These are phyloP conservation scores for Ophiostoma australiae DNA, from an alignment of 2,329 filamentous ascomycete species.

Conservation along the genomic window DNA sequence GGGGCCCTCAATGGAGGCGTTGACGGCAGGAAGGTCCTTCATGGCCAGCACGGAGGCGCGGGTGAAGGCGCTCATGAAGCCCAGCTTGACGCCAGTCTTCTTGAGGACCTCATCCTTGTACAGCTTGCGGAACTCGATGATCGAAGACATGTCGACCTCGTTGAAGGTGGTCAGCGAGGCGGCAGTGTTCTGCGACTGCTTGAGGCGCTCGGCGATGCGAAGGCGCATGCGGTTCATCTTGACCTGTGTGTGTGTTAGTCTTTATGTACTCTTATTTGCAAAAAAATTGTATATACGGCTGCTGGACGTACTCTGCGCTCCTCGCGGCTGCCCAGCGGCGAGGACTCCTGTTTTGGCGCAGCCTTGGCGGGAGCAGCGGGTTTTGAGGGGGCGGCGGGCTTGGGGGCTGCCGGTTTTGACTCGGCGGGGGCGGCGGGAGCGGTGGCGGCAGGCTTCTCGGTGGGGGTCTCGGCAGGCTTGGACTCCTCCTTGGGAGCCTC, in stretches of 20 bases:
- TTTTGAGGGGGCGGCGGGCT: constrained; percentile 32
- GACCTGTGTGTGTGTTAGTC: constrained; percentile 54
- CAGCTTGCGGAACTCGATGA: constrained; percentile 94
- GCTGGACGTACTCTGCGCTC: constrained; percentile 70
- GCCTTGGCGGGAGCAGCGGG: constrained; percentile 31
- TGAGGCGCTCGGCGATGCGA: constrained; percentile 92
- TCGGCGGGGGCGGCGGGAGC: constrained; percentile 21
- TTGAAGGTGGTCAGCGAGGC: constrained; percentile 98
- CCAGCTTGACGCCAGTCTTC: constrained; percentile 94
- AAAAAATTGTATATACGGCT: not conserved
- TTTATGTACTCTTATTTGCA: not conserved
- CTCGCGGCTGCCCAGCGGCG: constrained; percentile 65
- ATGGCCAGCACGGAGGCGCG: constrained; percentile 85
- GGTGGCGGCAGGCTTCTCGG: constrained; percentile 17
- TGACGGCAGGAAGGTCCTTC: constrained; percentile 90
- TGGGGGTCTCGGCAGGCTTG: constrained; percentile 17
- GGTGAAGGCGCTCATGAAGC: constrained; percentile 99
- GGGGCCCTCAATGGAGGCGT: constrained; percentile 93
- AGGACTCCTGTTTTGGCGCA: constrained; percentile 31
- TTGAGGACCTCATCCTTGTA: constrained; percentile 97
- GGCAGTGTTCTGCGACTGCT: constrained; percentile 98
- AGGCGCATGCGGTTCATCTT: constrained; percentile 99
- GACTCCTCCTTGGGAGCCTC: constrained; percentile 32
- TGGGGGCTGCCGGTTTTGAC: constrained; percentile 36
- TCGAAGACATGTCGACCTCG: constrained; percentile 96